Evolutionary conservation across 2,329 filamentous ascomycete genomes (phyloP), one percentile per base, ranked within the genome.

Genomic region (Fusarium proliferatum): DNA sequence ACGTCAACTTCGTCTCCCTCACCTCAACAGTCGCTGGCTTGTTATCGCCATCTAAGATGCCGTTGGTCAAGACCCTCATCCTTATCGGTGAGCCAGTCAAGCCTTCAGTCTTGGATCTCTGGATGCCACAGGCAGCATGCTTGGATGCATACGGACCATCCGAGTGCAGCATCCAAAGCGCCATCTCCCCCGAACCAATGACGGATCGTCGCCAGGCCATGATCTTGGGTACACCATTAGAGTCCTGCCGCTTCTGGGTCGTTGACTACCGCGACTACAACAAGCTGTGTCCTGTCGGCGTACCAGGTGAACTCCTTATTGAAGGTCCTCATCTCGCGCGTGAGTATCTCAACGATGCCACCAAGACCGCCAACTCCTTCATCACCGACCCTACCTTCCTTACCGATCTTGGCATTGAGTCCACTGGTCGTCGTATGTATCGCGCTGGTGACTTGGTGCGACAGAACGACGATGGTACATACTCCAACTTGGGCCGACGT

Each of bases 81-180:
- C 19, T 62, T 0, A 57, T 57, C 3, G 60, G 60, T 4, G 60
- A 62, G 26, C 41, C 53, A 19, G 53, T 62, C 21, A 62, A 58
- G 4, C 60, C 60, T 21, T 45, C 51, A 1, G 60, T 62, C 3
- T 43, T 62, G 9, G 60, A 62, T 0, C 51, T 56, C 4, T 62
- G 60, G 60, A 62, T 62, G 42, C 39, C 53, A 17, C 51, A 62
- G 9, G 60, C 60, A 11, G 41, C 42, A n/a, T 56, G 53, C 30
- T 11, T 62, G 3, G 53, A 62, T 17, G 53, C 53, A 12, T 62
- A 62, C 3, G 60, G 60, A 2, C 60, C 60, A 0, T 62, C 60
- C 1, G 60, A 62, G 21, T 62, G 60, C 41, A 58, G 51, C 6
- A 57, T 62, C 2, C 53, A 62, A 1, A 58, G 51, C 12, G 53